Percentiles rank a stretch among this genome's conserved stretches.
Evolutionary conservation across 805 yeast genomes (phyloP).

Genomic region (Candida maris): DNA sequence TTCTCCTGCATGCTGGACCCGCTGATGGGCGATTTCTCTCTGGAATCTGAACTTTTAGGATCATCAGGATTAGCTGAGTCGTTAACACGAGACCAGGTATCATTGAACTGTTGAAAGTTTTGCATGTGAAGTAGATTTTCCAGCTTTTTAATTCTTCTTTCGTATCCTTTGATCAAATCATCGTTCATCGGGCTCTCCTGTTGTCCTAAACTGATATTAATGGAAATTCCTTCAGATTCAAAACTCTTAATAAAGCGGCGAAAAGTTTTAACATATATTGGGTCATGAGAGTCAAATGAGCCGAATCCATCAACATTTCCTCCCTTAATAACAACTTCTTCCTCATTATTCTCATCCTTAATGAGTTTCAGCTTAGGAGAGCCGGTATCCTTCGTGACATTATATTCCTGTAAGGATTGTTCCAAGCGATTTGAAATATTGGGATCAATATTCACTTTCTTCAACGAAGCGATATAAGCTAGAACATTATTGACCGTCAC

Average conservation of each 20-base stretch:
- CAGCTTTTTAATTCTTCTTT: conserved; percentile 66
- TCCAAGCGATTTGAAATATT: conserved; percentile 35
- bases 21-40: neutral
- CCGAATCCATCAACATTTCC: conserved; percentile 28
- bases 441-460: conserved; percentile 25
- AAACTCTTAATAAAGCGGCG: conserved; percentile 44
- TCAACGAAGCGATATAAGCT: conserved; percentile 36
- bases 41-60: conserved; percentile 10
- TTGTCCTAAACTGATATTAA: conserved; percentile 33
- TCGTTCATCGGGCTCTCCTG: conserved; percentile 22
- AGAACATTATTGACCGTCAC: conserved; percentile 31
- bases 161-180: conserved; percentile 57
- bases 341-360: conserved; percentile 19
- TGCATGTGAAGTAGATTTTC: conserved; percentile 77
- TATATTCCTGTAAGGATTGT: conserved; percentile 32
- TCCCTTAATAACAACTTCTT: conserved; percentile 21
- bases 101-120: conserved; percentile 51
- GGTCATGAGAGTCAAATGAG: conserved; percentile 26
- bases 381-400: conserved; percentile 3
- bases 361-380: conserved; percentile 2
- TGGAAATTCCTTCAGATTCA: conserved; percentile 33
- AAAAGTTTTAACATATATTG: conserved; percentile 37
- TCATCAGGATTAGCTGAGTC: conserved; percentile 5
- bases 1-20: conserved; percentile 9
- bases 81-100: conserved; percentile 29